Conservation (phyloP, 345 rosid species). For the Physaria fendleri region DNA sequence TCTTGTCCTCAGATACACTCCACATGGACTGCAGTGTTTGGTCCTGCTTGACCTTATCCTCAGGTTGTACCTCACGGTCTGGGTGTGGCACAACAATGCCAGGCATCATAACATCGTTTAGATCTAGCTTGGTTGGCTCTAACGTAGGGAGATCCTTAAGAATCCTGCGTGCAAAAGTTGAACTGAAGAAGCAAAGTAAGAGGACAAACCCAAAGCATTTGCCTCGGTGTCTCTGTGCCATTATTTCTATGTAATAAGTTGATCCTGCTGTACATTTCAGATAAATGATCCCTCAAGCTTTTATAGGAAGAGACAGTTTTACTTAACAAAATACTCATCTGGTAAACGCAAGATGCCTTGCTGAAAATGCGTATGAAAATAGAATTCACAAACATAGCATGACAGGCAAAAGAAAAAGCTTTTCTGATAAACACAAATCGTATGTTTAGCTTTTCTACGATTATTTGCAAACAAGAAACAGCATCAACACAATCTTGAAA, state of each 20-base stretch:
- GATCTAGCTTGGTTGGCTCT: conserved; percentile 10
- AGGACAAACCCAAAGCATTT: conserved; percentile 30
- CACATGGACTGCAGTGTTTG: not conserved
- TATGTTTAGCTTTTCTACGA: conserved; percentile 19
- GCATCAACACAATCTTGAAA: conserved; percentile 3
- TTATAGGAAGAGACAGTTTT: conserved; percentile 17
- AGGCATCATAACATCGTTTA: not conserved
- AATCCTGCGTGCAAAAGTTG: conserved; percentile 38
- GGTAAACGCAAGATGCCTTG: conserved; percentile 13
- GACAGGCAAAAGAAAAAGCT: not conserved
- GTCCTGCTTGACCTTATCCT: not conserved
- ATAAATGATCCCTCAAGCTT: not conserved
- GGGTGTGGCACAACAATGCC: conserved; percentile 1
- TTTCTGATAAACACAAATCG: conserved; percentile 11
- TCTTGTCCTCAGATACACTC: not conserved
- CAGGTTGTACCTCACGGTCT: conserved; percentile 1
- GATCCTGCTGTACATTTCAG: conserved; percentile 4
- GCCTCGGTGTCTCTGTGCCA: conserved; percentile 32
- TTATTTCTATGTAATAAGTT: conserved; percentile 9
- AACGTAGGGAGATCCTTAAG: conserved; percentile 29
- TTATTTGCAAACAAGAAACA: conserved; percentile 24
- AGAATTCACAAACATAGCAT: conserved; percentile 22
- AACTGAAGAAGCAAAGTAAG: conserved; percentile 34
- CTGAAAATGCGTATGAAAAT: conserved; percentile 11
- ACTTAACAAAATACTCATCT: conserved; percentile 1